These are phyloP conservation scores for Talaromyces ruber DNA, from an alignment of 495 filamentous ascomycete genomes.

Conservation along the genomic window DNA sequence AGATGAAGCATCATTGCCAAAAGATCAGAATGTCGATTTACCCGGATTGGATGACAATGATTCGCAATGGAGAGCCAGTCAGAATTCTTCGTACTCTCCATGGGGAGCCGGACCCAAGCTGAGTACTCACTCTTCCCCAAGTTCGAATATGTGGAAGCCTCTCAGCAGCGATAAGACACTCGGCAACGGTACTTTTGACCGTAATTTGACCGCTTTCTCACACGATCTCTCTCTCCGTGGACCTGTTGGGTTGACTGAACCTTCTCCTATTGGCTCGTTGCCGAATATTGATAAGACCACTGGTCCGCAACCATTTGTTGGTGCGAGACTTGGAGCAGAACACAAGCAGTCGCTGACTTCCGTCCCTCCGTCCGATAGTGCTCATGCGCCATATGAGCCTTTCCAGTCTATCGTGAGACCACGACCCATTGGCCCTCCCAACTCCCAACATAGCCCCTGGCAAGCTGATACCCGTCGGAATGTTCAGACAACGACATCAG, in stretches of 20 bases:
- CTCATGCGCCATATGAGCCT: slow-evolving; percentile 27
- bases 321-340: slow-evolving; percentile 23
- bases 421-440: slow-evolving; percentile 45
- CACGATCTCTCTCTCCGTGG: slow-evolving; percentile 31
- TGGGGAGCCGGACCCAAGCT: slow-evolving; percentile 32
- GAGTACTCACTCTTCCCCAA: slow-evolving; percentile 23
- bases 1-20: slow-evolving; percentile 9
- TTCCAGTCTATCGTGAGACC: slow-evolving; percentile 33
- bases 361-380: slow-evolving; percentile 27
- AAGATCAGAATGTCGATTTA: slow-evolving; percentile 12
- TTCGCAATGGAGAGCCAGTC: slow-evolving; percentile 27
- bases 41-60: slow-evolving; percentile 25
- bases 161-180: slow-evolving; percentile 59
- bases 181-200: slow-evolving; percentile 73
- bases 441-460: slow-evolving; percentile 27
- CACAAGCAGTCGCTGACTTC: slow-evolving; percentile 18
- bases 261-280: slow-evolving; percentile 18
- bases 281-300: slow-evolving; percentile 8
- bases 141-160: slow-evolving; percentile 68
- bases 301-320: slow-evolving; percentile 23
- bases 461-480: slow-evolving; percentile 25
- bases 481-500: slow-evolving; percentile 16
- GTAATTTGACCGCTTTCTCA: slow-evolving; percentile 43
- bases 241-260: slow-evolving; percentile 27
- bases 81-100: slow-evolving; percentile 29